A percentile compares a stretch with the other conserved stretches of the same genome.
Evolutionary conservation across 176 grass and related monocot genomes (phyloP).

Genomic region (Triticum monococcum): DNA sequence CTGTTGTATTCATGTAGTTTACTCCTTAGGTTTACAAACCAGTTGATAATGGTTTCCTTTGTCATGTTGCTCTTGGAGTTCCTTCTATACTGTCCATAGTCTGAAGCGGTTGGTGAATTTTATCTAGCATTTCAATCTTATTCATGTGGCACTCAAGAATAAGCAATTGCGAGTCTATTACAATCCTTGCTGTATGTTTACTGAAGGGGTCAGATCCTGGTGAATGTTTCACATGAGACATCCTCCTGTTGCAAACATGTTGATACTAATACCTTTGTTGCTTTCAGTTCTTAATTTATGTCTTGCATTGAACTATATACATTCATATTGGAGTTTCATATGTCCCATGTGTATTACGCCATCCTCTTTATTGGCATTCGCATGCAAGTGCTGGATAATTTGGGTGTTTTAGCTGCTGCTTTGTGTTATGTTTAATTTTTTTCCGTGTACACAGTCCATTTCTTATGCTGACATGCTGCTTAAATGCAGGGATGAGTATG

Average conservation of each 20-base stretch:
- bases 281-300: constrained; percentile 7
- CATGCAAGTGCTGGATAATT: not conserved
- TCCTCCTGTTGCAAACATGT: not conserved
- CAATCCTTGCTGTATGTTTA: not conserved
- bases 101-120: not conserved
- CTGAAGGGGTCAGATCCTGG: not conserved
- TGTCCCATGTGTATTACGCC: not conserved
- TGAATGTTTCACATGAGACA: not conserved
- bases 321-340: not conserved
- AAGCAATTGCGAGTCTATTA: not conserved
- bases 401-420: not conserved
- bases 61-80: constrained; percentile 7
- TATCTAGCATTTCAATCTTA: not conserved
- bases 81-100: not conserved
- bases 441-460: not conserved
- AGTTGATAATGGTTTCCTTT: not conserved
- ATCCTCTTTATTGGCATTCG: not conserved
- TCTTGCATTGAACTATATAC: not conserved
- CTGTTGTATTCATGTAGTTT: not conserved
- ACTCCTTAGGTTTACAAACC: not conserved
- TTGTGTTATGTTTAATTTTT: not conserved
- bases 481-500: constrained; percentile 71
- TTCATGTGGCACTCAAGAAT: not conserved
- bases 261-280: not conserved
- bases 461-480: not conserved